These are phyloP conservation scores for Pseudocohnilembus persalinus DNA, from an alignment of 169 alveolate genomes.

Conservation along the genomic window DNA sequence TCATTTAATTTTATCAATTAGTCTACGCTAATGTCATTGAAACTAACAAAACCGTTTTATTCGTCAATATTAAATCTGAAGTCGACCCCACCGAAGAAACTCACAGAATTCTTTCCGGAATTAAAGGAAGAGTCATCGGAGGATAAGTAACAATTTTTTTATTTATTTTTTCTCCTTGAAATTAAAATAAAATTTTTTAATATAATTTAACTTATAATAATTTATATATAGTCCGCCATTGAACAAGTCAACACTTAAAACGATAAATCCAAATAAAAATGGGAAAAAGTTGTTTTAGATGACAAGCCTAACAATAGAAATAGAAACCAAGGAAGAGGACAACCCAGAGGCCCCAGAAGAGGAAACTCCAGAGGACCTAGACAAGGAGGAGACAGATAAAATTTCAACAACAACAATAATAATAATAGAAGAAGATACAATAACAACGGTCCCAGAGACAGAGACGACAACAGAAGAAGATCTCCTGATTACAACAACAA, in stretches of 20 bases:
- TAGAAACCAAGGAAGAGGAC: background rate
- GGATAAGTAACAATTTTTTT: background rate
- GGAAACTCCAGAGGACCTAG: too few species aligned
- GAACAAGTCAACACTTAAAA: background rate
- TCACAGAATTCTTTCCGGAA: too few species aligned
- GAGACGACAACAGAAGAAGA: background rate
- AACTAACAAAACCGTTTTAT: too few species aligned
- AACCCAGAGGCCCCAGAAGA: too few species aligned
- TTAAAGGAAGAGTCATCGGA: background rate
- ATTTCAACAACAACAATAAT: too few species aligned
- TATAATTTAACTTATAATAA: background rate
- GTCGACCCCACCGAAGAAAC: too few species aligned
- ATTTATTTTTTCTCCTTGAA: background rate
- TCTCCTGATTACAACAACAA: background rate
- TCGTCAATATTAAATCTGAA: too few species aligned
- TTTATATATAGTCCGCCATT: background rate
- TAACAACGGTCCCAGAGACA: background rate
- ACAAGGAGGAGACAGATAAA: too few species aligned
- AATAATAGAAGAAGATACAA: background rate
- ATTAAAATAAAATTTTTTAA: too few species aligned
- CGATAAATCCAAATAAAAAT: background rate
- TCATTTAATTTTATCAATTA: too few species aligned
- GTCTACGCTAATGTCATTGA: too few species aligned
- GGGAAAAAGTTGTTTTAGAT: background rate
- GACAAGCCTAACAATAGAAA: background rate